Evolutionary conservation across 257 asterid species (phyloP), one percentile per base, ranked within the genome.

Genomic region (Solanum sejunctum): DNA sequence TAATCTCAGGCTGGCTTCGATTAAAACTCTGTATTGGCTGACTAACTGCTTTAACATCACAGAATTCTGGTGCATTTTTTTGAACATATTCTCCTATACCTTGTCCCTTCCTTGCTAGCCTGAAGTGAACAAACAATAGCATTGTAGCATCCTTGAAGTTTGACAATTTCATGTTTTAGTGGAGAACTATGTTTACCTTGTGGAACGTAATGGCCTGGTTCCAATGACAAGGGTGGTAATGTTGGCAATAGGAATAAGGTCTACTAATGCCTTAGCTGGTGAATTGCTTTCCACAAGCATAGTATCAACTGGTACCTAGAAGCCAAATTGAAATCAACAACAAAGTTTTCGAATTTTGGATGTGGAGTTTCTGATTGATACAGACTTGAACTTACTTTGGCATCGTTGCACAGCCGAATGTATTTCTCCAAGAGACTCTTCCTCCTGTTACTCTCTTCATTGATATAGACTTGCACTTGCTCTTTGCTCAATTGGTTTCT

Each of bases 231-330:
- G 96, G 51, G 66, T 83, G 51, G 93, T 89, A 86, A 92, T 90
- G 73, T 91, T 90, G 84, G 86, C 95, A 51, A 95, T 89, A 39
- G 85, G 88, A 85, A 93, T 92, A 82, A 93, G 93, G 79, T 93
- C 97, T 51, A 93, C 18, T 56, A 95, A 92, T 67, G 98, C 92
- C 88, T 95, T 93, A 45, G 90, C 86, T 55, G 93, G 82, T 85
- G 93, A 90, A 82, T 84, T 92, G 92, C 98, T 95, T 91, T 95
- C 98, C 84, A 93, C 89, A 73, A 95, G 91, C 93, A 92, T 92
- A 26, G 98, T 93, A 80, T 93, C 98, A 84, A 90, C 98, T 18
- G 77, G 86, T 43, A 95, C 91, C 98, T 95, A 86, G 84, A 45
- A 58, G 60, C 18, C 86, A 45, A 64, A 70, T n/a, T 49, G 67